Conservation (phyloP, 2,329 filamentous ascomycete genomes). For the Cladobotryum protrusum region DNA sequence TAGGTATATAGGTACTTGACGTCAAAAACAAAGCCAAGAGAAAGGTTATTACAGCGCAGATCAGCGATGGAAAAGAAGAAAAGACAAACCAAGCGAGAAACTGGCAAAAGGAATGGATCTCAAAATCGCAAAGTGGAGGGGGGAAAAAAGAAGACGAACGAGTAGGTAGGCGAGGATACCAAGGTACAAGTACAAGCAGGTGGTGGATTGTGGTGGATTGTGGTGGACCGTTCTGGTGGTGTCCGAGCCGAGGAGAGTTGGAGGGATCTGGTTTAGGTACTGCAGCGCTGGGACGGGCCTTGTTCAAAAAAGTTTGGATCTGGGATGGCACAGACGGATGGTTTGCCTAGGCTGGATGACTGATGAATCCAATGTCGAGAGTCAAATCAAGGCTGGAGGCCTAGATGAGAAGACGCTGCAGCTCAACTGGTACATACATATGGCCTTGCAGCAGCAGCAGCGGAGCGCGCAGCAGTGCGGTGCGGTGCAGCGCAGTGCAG, state of each 20-base stretch:
- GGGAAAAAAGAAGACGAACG: too few species aligned
- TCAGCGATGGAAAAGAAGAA: too few species aligned
- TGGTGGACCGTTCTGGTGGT: not conserved
- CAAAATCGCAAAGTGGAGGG: not conserved
- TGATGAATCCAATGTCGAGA: too few species aligned
- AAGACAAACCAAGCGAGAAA: not conserved
- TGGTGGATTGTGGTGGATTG: too few species aligned
- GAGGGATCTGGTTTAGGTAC: not conserved
- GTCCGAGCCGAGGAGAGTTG: not conserved
- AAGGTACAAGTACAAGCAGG: too few species aligned
- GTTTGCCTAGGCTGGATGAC: constrained; percentile 4
- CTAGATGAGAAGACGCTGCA: not conserved
- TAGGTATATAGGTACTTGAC: too few species aligned
- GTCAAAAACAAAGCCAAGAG: too few species aligned
- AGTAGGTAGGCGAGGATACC: too few species aligned
- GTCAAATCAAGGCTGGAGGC: not conserved
- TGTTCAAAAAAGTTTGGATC: not conserved
- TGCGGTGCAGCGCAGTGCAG: too few species aligned
- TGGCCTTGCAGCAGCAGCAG: too few species aligned
- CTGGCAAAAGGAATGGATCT: not conserved
- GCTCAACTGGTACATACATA: constrained; percentile 1
- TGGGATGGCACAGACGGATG: constrained; percentile 13
- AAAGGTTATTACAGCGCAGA: too few species aligned
- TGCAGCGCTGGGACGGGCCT: not conserved
- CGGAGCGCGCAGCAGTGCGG: too few species aligned